Evolutionary conservation across 768 basidiomycete genomes (phyloP).

Genomic region (Coprinellus micaceus): DNA sequence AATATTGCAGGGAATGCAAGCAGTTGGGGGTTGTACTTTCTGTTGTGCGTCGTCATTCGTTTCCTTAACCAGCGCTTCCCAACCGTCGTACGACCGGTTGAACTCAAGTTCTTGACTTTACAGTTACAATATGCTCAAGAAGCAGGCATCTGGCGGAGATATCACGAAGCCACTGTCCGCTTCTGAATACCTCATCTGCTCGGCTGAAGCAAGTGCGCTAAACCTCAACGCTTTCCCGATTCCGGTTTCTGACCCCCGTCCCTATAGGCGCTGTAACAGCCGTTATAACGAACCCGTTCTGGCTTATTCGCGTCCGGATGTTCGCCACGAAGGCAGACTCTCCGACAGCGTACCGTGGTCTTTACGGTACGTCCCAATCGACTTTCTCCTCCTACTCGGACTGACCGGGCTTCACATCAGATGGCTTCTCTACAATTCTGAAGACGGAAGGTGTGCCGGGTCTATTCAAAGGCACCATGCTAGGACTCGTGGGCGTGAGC

Average conservation of each 20-base stretch:
- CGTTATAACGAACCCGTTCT: slow-evolving; percentile 93
- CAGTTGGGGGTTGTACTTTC: slow-evolving; percentile 97
- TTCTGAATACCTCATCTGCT: slow-evolving; percentile 78
- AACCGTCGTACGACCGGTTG: neutral
- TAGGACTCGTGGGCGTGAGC: slow-evolving; percentile 89
- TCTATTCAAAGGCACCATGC: slow-evolving; percentile 80
- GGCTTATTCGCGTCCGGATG: slow-evolving; percentile 97
- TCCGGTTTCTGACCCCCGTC: neutral
- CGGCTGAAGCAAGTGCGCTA: slow-evolving; percentile 93
- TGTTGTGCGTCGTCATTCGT: slow-evolving; percentile 66
- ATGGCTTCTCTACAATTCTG: slow-evolving; percentile 70
- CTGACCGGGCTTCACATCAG: slow-evolving; percentile 20
- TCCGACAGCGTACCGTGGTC: slow-evolving; percentile 70
- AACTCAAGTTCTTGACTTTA: neutral
- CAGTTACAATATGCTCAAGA: slow-evolving; percentile 94
- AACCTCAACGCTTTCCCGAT: slow-evolving; percentile 14
- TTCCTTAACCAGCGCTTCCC: too few species aligned
- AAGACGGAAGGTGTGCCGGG: slow-evolving; percentile 73
- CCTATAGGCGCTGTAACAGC: slow-evolving; percentile 84
- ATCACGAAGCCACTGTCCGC: slow-evolving; percentile 67
- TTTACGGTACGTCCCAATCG: slow-evolving; percentile 57
- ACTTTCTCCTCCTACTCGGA: neutral
- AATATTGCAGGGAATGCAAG: slow-evolving; percentile 94
- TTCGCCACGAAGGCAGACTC: slow-evolving; percentile 75
- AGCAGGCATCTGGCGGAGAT: slow-evolving; percentile 65